Evolutionary conservation across 2,329 filamentous ascomycete genomes (phyloP).

Genomic region (Fusarium sulawesiense): DNA sequence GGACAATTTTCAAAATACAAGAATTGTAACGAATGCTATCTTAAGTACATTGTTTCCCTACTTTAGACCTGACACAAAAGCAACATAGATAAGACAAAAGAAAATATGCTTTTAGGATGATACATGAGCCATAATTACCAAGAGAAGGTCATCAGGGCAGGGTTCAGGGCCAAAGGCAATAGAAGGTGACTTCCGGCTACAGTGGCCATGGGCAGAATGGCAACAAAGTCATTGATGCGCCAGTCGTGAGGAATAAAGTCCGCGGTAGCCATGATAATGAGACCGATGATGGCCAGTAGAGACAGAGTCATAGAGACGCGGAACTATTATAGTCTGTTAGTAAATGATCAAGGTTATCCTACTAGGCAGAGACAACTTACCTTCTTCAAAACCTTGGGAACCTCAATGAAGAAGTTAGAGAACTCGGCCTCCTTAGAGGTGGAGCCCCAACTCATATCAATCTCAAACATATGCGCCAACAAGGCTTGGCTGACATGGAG

Average conservation of each 20-base stretch:
- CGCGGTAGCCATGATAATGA: constrained; percentile 72
- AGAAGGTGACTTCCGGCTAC: constrained; percentile 77
- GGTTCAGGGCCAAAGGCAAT: constrained; percentile 78
- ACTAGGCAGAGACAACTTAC: constrained; percentile 65
- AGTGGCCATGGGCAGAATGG: constrained; percentile 80
- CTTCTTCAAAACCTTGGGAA: constrained; percentile 80
- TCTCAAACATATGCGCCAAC: constrained; percentile 83
- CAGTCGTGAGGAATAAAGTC: constrained; percentile 74
- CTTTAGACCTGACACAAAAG: not conserved
- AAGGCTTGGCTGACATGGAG: constrained; percentile 85
- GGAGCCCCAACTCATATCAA: constrained; percentile 88
- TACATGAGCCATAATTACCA: constrained; percentile 60
- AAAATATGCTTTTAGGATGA: constrained; percentile 10
- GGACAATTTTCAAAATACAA: not conserved
- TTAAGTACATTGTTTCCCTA: constrained; percentile 27
- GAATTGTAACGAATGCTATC: constrained; percentile 12
- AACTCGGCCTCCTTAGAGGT: constrained; percentile 86
- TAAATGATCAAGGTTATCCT: constrained; percentile 37
- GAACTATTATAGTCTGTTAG: constrained; percentile 61
- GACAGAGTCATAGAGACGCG: constrained; percentile 77
- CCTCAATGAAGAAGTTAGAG: constrained; percentile 86
- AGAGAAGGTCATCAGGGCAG: constrained; percentile 83
- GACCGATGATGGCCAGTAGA: constrained; percentile 66
- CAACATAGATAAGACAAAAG: constrained; percentile 1
- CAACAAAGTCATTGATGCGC: constrained; percentile 77